Evolutionary conservation across 805 yeast species (phyloP).

Genomic region (Suhomyces prunicola): DNA sequence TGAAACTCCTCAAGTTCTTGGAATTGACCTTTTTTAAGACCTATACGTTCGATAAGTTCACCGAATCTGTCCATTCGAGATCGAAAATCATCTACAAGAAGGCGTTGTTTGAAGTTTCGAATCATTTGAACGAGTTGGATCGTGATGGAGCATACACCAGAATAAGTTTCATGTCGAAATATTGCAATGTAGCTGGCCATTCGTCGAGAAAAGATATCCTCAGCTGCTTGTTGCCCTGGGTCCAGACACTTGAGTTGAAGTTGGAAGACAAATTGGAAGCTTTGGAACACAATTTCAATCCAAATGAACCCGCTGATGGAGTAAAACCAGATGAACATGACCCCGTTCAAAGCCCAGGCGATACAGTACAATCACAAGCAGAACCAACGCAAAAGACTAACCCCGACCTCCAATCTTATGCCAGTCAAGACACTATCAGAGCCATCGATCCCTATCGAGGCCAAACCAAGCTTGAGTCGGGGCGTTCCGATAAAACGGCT

Average conservation of each 20-base stretch:
- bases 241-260: slow-evolving; percentile 73
- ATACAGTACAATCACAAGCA: not conserved
- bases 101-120: slow-evolving; percentile 76
- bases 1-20: slow-evolving; percentile 61
- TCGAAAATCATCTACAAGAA: slow-evolving; percentile 84
- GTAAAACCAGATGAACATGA: not conserved
- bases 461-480: not conserved
- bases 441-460: not conserved
- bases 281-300: not conserved
- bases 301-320: not conserved
- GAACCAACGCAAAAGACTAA: not conserved
- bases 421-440: not conserved
- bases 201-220: slow-evolving; percentile 73
- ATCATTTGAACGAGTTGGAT: slow-evolving; percentile 55
- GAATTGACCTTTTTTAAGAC: slow-evolving; percentile 51
- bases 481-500: not conserved
- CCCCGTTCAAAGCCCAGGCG: no score
- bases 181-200: slow-evolving; percentile 55
- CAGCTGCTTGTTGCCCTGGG: slow-evolving; percentile 86
- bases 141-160: slow-evolving; percentile 59
- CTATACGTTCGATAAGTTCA: slow-evolving; percentile 49
- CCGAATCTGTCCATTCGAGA: slow-evolving; percentile 68
- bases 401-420: not conserved
- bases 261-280: not conserved
- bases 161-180: slow-evolving; percentile 69